These are phyloP conservation scores for Beauveria scarabaeidicola DNA, from an alignment of 2,329 filamentous ascomycete species.

Conservation along the genomic window DNA sequence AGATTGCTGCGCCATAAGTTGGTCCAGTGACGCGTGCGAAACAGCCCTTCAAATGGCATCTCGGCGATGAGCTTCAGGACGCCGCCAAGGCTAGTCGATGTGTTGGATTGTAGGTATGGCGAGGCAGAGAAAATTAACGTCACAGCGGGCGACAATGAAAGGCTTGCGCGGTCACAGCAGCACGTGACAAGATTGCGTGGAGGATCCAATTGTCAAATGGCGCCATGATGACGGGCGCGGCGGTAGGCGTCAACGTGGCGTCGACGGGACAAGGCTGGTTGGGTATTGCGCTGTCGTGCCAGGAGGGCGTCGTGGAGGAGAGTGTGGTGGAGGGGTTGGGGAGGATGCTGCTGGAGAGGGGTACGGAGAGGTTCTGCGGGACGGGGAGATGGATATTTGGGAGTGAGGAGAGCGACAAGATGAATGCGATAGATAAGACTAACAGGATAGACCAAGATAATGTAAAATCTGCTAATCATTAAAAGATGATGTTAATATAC, in stretches of 20 bases:
- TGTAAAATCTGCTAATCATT: too few species aligned
- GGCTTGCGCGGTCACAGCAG: too few species aligned
- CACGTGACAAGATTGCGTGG: too few species aligned
- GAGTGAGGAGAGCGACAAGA: not conserved
- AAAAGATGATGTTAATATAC: too few species aligned
- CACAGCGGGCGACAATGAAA: too few species aligned
- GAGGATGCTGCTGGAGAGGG: constrained; percentile 28
- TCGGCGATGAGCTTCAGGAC: not conserved
- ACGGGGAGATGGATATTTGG: constrained; percentile 13
- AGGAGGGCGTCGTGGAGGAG: constrained; percentile 34
- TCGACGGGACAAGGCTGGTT: constrained; percentile 35
- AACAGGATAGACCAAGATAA: too few species aligned
- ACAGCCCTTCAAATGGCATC: not conserved
- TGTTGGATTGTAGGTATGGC: too few species aligned
- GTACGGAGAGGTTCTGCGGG: constrained; percentile 19
- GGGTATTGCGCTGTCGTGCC: constrained; percentile 38
- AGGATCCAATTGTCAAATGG: constrained; percentile 44
- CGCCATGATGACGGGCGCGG: constrained; percentile 33
- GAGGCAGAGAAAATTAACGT: too few species aligned
- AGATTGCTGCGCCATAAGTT: not conserved
- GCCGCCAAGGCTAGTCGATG: too few species aligned
- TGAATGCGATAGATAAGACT: too few species aligned
- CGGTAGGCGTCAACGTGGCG: constrained; percentile 37
- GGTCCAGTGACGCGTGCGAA: not conserved
- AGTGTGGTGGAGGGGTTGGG: constrained; percentile 29